These are phyloP conservation scores for Terfezia boudieri DNA, from an alignment of 495 filamentous ascomycete genomes.

Conservation along the genomic window DNA sequence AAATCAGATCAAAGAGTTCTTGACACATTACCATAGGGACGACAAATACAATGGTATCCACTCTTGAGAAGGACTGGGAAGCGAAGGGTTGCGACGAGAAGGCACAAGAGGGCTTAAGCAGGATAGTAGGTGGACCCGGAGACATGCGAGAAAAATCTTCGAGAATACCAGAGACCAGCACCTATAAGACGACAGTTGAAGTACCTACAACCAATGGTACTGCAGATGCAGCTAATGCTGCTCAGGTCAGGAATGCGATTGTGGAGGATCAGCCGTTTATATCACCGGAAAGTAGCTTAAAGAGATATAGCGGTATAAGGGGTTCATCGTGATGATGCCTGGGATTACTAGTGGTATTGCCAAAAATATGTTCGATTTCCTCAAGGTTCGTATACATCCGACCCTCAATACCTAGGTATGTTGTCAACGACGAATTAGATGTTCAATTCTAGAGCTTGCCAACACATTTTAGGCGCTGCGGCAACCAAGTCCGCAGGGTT, in stretches of 20 bases:
- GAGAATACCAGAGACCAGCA: constrained; percentile 4
- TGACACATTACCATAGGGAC: constrained; percentile 56
- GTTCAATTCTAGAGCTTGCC: constrained; percentile 83
- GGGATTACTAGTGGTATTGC: constrained; percentile 71
- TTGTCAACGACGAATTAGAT: constrained; percentile 39
- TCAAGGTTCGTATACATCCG: constrained; percentile 3
- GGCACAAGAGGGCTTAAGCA: constrained; percentile 37
- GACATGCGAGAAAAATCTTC: constrained; percentile 11
- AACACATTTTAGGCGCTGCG: constrained; percentile 85
- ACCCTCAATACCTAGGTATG: constrained; percentile 9
- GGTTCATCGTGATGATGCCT: constrained; percentile 62
- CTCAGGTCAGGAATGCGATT: constrained; percentile 47
- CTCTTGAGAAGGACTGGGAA: constrained; percentile 81
- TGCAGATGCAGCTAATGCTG: constrained; percentile 23
- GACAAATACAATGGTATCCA: constrained; percentile 36
- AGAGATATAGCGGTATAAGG: constrained; percentile 65
- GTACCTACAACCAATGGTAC: constrained; percentile 11
- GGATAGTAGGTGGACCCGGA: constrained; percentile 50
- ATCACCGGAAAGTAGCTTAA: constrained; percentile 56
- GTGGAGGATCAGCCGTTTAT: constrained; percentile 74
- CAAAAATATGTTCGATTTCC: constrained; percentile 35
- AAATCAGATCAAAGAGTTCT: constrained; percentile 37
- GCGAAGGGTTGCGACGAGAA: constrained; percentile 61
- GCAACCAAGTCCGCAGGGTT: constrained; percentile 77
- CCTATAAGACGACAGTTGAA: no score